Conservation (phyloP, 768 basidiomycete species). For the Amanita muscaria region DNA sequence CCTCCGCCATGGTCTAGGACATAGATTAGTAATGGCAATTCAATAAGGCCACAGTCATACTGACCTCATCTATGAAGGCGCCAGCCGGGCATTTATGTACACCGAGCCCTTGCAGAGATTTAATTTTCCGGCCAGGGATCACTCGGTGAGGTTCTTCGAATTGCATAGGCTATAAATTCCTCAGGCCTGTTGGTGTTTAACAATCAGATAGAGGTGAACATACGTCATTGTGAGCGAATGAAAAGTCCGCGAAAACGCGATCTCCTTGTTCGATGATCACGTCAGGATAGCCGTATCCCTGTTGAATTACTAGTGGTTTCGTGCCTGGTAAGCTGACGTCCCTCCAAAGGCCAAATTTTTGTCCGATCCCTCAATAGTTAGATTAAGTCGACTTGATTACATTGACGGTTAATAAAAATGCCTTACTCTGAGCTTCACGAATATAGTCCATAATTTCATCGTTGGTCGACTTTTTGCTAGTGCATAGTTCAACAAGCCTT, state of each 20-base stretch:
- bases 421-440: conserved; percentile 19
- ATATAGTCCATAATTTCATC: conserved; percentile 19
- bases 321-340: neutral
- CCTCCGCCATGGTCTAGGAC: conserved; percentile 17
- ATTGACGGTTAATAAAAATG: too few species aligned
- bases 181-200: neutral
- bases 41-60: neutral
- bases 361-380: conserved; percentile 12
- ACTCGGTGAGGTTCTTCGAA: conserved; percentile 10
- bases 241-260: conserved; percentile 12
- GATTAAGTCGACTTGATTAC: neutral
- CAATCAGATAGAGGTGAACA: neutral
- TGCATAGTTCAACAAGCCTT: conserved; percentile 14
- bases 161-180: conserved; percentile 8
- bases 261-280: conserved; percentile 13
- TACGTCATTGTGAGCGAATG: conserved; percentile 12
- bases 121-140: conserved; percentile 8
- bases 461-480: conserved; percentile 8
- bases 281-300: conserved; percentile 7
- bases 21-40: neutral
- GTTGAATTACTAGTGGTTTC: neutral
- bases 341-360: conserved; percentile 15
- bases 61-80: conserved; percentile 16
- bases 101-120: conserved; percentile 16
- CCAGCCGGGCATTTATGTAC: conserved; percentile 18